Base-by-base conservation (phyloP, 345 rosid species). In the Aquilaria malaccensis region DNA sequence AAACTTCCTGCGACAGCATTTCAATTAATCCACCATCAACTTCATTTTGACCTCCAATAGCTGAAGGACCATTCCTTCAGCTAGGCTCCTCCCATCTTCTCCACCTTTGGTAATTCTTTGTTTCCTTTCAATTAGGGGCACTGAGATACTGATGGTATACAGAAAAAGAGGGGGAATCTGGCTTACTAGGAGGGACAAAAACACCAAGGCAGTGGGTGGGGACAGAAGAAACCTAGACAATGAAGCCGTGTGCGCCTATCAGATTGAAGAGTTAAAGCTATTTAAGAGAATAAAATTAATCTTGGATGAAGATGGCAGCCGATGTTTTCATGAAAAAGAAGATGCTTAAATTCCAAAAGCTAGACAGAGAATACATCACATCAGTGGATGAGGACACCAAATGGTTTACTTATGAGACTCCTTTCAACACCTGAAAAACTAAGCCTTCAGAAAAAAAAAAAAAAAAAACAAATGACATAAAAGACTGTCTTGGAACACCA, bases 1-100 rank as follows among this genome's bases (percentile, higher is more conserved):
- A 7, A 11, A 10, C 47, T 32, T 55, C 43, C 49, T 50, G 13
- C 13, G 32, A 62, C 50, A 37, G 30, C 33, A 57, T 29, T 29
- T 30, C 55, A 37, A 22, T 47, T 46, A 47, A 64, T 33, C 49
- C 33, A 47, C 13, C 61, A 64, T 55, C 58, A 30, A 32, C 15
- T 56, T 50, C 41, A 56, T 14, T 11, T 14, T 33, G 37, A 56
- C 37, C 13, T 52, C 50, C 13, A 46, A 37, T 10, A 50, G 52
- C 55, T 22, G 52, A 61, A 60, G 33, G 49, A 10, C 10, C 43
- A 13, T 37, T 62, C 22, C 22, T 22, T 22, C 50, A 13, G 41
- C 6, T 53, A 67, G 11, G 45, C 55, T 60, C 51, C 54, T 45
- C 59, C 53, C 11, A 9, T 45, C 12, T 4, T 51, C 30, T 14